A percentile compares a stretch with the other conserved stretches of the same genome.
These are phyloP conservation scores for Setaria italica DNA, from an alignment of 202 grass and related monocot genomes.

Conservation along the genomic window DNA sequence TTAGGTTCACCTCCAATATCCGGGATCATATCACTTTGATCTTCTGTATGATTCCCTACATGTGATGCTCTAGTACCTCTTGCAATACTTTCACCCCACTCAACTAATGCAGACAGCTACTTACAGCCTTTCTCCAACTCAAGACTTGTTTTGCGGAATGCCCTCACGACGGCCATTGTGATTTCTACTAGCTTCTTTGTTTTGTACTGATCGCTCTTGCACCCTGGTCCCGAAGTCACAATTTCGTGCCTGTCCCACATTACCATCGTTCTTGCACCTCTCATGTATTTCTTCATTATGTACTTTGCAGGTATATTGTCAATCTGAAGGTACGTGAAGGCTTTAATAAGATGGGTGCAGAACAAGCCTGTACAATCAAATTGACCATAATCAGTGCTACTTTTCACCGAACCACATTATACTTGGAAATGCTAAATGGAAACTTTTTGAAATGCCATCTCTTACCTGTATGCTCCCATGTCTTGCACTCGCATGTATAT, in stretches of 20 bases:
- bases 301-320: too few species aligned
- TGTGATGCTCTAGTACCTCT: too few species aligned
- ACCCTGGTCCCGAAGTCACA: not conserved
- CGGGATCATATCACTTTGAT: too few species aligned
- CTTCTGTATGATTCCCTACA: too few species aligned
- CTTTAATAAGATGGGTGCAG: too few species aligned
- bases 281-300: not conserved
- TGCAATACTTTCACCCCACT: not conserved
- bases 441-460: not conserved
- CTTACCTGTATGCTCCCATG: slow-evolving; percentile 1
- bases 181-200: not conserved
- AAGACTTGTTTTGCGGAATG: not conserved
- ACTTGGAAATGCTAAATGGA: not conserved
- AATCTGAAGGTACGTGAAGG: too few species aligned
- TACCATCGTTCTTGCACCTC: not conserved
- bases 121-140: not conserved
- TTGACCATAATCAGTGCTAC: not conserved
- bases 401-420: too few species aligned
- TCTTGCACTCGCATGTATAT: too few species aligned
- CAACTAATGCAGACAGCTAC: not conserved
- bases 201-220: not conserved
- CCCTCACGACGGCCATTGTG: not conserved
- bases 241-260: not conserved
- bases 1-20: too few species aligned
- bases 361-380: not conserved